Conservation (phyloP, 1,284 basidiomycete genomes). For the Austroboletus rostrupii region DNA sequence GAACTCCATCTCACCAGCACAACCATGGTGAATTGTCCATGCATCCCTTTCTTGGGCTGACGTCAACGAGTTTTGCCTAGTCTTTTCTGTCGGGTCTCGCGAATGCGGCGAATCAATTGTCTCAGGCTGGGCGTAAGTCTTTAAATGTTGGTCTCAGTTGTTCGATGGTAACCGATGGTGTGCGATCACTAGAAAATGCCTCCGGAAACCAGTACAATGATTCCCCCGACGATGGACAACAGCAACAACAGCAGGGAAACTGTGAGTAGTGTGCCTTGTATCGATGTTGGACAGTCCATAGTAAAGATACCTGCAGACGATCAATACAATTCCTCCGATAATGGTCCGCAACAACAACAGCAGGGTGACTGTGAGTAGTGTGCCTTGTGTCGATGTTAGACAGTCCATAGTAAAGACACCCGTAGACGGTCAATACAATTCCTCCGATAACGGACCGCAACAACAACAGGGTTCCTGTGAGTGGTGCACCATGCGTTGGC, state of each 20-base stretch:
- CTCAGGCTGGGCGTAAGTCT: conserved; percentile 26
- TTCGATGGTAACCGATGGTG: conserved; percentile 43
- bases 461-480: conserved; percentile 28
- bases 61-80: conserved; percentile 30
- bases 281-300: background rate
- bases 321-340: conserved; percentile 45
- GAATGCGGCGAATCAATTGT: conserved; percentile 41
- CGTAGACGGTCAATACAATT: conserved; percentile 33
- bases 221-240: background rate
- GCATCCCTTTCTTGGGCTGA: background rate
- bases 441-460: conserved; percentile 38
- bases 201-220: conserved; percentile 55
- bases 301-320: background rate
- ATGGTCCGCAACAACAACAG: conserved; percentile 18
- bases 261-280: background rate
- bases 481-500: conserved; percentile 12
- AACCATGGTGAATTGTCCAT: conserved; percentile 27
- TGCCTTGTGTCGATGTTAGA: background rate
- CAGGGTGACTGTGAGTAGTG: background rate
- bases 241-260: background rate
- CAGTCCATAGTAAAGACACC: background rate
- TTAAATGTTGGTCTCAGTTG: background rate
- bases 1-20: conserved; percentile 6
- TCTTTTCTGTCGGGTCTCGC: conserved; percentile 65
- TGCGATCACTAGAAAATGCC: conserved; percentile 40